These are phyloP conservation scores for Evansstolkia leycettana DNA, from an alignment of 495 filamentous ascomycete genomes.

Conservation along the genomic window DNA sequence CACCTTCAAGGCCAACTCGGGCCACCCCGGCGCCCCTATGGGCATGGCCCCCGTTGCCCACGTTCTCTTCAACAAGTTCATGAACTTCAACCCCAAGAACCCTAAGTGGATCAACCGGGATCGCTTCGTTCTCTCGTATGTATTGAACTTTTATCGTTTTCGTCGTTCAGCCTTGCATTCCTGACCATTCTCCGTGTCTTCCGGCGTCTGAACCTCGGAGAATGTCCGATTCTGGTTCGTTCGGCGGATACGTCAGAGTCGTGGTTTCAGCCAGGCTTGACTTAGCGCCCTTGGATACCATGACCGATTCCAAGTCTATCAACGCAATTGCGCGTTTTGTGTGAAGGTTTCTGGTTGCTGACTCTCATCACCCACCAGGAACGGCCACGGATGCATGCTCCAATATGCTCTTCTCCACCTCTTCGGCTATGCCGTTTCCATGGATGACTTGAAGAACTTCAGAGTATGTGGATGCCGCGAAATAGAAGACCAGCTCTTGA, in stretches of 20 bases:
- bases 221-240: no score
- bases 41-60: constrained; percentile 96
- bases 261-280: no score
- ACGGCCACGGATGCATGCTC: constrained; percentile 98
- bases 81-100: constrained; percentile 99
- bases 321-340: not conserved
- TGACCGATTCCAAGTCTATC: no score
- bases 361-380: constrained; percentile 40
- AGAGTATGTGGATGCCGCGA: constrained; percentile 49
- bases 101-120: constrained; percentile 93
- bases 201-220: no score
- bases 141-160: constrained; percentile 14
- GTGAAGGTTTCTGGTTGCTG: not conserved
- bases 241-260: no score
- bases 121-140: constrained; percentile 98
- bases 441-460: constrained; percentile 93
- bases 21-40: constrained; percentile 98
- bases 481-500: constrained; percentile 1
- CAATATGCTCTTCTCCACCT: constrained; percentile 98
- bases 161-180: no score
- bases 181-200: no score
- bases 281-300: no score
- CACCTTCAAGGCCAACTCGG: constrained; percentile 88
- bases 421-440: constrained; percentile 72
- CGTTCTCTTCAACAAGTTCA: constrained; percentile 97